Conservation (phyloP, 1,139 yeast species). For the Suhomyces coccinellae region DNA sequence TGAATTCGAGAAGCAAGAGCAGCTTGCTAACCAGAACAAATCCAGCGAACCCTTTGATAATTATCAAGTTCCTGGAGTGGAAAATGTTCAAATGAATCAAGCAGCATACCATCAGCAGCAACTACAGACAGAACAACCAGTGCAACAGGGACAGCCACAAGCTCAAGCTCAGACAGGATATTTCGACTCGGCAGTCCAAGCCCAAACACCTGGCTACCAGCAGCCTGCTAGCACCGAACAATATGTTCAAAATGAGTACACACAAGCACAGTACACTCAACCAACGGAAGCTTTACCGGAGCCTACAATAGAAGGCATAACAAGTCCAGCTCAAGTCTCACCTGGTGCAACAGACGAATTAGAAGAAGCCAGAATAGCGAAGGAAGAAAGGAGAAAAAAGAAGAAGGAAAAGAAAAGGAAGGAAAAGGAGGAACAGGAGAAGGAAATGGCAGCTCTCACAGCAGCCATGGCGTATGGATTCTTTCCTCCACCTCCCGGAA, state of each 20-base stretch:
- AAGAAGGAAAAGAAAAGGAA: constrained; percentile 23
- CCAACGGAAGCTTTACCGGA: background rate
- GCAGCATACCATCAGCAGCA: background rate
- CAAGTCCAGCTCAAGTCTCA: constrained; percentile 6
- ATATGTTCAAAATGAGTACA: background rate
- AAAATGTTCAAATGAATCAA: constrained; percentile 1
- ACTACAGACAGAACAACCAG: background rate
- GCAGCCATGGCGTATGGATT: constrained; percentile 17
- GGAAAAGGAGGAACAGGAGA: constrained; percentile 20
- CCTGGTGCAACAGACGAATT: constrained; percentile 7
- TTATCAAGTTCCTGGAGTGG: constrained; percentile 21
- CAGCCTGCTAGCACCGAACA: background rate
- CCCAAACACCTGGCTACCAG: background rate
- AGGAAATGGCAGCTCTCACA: constrained; percentile 26
- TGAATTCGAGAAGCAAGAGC: constrained; percentile 16
- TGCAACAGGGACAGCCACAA: background rate
- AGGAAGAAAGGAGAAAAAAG: constrained; percentile 21
- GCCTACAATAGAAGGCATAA: background rate
- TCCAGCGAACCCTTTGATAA: constrained; percentile 33
- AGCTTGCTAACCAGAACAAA: constrained; percentile 6
- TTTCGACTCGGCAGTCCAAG: too few relatives aligned
- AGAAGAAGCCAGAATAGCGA: constrained; percentile 16
- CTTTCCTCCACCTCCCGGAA: constrained; percentile 11
- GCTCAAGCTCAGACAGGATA: too few relatives aligned
- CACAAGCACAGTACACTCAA: background rate